Evolutionary conservation across 495 filamentous ascomycete species (phyloP).

Genomic region (Tuber calosporum): DNA sequence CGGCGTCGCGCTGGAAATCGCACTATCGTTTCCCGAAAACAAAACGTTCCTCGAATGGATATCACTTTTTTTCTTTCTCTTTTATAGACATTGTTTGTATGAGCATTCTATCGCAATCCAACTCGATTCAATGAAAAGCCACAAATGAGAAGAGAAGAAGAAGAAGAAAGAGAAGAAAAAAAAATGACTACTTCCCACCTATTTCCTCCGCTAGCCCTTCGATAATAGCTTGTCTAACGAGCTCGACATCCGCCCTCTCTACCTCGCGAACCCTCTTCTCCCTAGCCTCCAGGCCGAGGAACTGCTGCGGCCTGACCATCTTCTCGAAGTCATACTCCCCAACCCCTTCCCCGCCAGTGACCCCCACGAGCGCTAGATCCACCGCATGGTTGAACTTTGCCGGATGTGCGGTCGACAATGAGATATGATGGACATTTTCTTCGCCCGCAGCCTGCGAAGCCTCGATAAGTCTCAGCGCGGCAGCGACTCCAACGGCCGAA

Average conservation of each 20-base stretch:
- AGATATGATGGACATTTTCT: conserved; percentile 56
- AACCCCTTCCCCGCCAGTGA: conserved; percentile 43
- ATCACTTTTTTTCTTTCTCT: background rate
- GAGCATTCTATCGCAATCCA: background rate
- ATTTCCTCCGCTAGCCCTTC: conserved; percentile 48
- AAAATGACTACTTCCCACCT: background rate
- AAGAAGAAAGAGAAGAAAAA: too few relatives aligned
- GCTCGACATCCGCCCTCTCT: conserved; percentile 50
- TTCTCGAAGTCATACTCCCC: conserved; percentile 58
- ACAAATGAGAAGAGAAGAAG: background rate
- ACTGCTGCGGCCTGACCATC: conserved; percentile 68
- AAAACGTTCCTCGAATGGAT: background rate
- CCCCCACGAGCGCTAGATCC: conserved; percentile 59
- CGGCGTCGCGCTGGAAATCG: background rate
- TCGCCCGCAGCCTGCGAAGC: conserved; percentile 41
- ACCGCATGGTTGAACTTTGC: conserved; percentile 85
- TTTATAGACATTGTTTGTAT: background rate
- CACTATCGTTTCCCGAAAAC: background rate
- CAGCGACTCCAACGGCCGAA: conserved; percentile 75
- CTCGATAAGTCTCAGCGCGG: conserved; percentile 57
- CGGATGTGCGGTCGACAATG: conserved; percentile 84
- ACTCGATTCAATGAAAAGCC: background rate
- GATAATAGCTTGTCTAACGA: conserved; percentile 53
- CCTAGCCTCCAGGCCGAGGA: conserved; percentile 62
- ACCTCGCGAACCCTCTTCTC: conserved; percentile 55